Conservation (phyloP, 2,329 filamentous ascomycete genomes). For the Sporothrix dimorphospora region DNA sequence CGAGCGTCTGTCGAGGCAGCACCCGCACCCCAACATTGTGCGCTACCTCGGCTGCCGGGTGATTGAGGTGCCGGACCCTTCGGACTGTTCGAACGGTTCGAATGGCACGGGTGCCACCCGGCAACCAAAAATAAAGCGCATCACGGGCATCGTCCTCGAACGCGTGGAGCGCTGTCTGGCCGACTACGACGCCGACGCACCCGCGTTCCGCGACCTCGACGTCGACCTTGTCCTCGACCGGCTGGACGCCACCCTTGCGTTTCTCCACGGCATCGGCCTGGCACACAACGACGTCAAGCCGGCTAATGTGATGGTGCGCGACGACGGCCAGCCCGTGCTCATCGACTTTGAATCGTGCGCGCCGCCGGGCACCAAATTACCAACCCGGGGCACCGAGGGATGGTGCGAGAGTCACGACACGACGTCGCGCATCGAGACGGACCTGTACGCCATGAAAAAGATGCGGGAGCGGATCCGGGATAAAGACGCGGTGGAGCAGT, state of each 20-base stretch:
- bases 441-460: not conserved
- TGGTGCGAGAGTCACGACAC: not conserved
- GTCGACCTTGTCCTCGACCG: slow-evolving; percentile 10
- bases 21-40: slow-evolving; percentile 25
- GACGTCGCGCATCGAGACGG: not conserved
- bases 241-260: slow-evolving; percentile 27
- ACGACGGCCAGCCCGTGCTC: slow-evolving; percentile 24
- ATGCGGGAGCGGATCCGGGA: too few relatives aligned
- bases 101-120: too few relatives aligned
- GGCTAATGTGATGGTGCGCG: slow-evolving; percentile 18
- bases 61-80: too few relatives aligned
- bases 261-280: slow-evolving; percentile 31
- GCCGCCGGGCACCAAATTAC: not conserved
- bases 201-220: not conserved
- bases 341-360: slow-evolving; percentile 28
- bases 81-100: too few relatives aligned
- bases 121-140: not conserved
- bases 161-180: not conserved
- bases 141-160: slow-evolving; percentile 18
- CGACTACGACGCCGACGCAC: not conserved
- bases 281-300: slow-evolving; percentile 35
- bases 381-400: not conserved
- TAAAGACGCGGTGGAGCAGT: too few relatives aligned
- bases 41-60: slow-evolving; percentile 23
- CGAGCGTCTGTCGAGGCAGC: not conserved